phyloP scores from a whole-genome alignment of 805 yeast species.

The Hanseniaspora guilliermondii region DNA sequence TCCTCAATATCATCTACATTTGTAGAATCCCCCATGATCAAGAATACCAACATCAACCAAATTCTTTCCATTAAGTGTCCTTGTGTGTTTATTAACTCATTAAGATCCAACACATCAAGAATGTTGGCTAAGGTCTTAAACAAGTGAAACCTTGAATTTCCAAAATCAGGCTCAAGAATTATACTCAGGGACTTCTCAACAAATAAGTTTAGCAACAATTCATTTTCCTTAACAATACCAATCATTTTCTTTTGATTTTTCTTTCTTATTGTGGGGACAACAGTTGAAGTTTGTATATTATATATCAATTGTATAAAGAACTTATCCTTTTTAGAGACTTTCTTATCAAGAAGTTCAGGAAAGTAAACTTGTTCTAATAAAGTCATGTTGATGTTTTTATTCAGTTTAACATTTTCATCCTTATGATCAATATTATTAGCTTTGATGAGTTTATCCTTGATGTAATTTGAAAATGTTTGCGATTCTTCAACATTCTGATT shows the following conservation, averaged over 20 bases:
- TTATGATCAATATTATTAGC: neutral
- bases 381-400: constrained; percentile 1
- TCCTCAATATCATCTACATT: neutral
- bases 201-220: neutral
- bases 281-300: neutral
- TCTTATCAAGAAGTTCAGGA: constrained; percentile 1
- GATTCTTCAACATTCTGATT: neutral
- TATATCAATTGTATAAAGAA: neutral
- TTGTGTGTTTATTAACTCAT: neutral
- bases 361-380: constrained; percentile 5
- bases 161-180: constrained; percentile 1
- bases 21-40: neutral
- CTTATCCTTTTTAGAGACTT: neutral
- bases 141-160: constrained; percentile 1
- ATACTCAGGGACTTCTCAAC: neutral
- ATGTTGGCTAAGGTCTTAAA: constrained; percentile 2
- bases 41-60: neutral
- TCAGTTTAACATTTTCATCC: neutral
- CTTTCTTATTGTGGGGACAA: neutral
- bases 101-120: neutral
- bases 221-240: neutral
- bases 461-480: neutral
- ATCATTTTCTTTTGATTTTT: neutral
- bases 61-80: neutral
- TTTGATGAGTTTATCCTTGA: neutral